Base-by-base conservation (phyloP, 2,329 filamentous ascomycete genomes). In the Neospermospora avenae region DNA sequence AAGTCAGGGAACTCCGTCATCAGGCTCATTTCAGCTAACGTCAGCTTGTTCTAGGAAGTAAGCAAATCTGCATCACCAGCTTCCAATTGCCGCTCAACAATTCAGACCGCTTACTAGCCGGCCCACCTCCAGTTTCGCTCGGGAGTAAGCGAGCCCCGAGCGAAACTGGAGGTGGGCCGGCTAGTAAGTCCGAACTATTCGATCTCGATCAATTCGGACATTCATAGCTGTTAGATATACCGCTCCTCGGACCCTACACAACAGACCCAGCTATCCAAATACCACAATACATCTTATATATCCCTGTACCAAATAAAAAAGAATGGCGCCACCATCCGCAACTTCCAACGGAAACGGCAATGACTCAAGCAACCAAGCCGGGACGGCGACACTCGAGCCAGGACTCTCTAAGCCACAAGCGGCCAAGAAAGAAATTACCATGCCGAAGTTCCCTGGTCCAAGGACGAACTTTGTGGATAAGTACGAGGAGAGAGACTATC, bases 401-500 rank as follows among this genome's bases (percentile, higher is more conserved):
- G 68, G 65, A 1, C 24, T 69, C 3, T 56, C 62, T 1, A 62
- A 63, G 37, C 37, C 60, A 20, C 62, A 67, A 56, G 62, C 52
- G 2, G 31, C 60, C 16, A 63, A 59, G 22, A 55, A 51, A 24
- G 49, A 58, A 41, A 22, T 61, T 10, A 53, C n/a, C 5, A 55
- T 60, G 42, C 39, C 55, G 2, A 49, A 13, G 16, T 45, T 61
- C 10, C 59, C 62, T 8, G 3, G 7, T 1, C 56, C 59, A 7
- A 63, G 63, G 3, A 31, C 11, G 11, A 62, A 41, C 0, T 73
- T 74, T 54, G 64, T 63, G 34, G 70, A 75, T 58, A 70, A 70
- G 55, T 70, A 71, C 46, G 63, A 71, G 22, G 73, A 75, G 67
- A 65, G 73, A 34, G 69, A 70, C 54, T 75, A 74, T 61, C 69